These are phyloP conservation scores for Solanum paucissectum DNA, from an alignment of 257 asterid species.

Conservation along the genomic window DNA sequence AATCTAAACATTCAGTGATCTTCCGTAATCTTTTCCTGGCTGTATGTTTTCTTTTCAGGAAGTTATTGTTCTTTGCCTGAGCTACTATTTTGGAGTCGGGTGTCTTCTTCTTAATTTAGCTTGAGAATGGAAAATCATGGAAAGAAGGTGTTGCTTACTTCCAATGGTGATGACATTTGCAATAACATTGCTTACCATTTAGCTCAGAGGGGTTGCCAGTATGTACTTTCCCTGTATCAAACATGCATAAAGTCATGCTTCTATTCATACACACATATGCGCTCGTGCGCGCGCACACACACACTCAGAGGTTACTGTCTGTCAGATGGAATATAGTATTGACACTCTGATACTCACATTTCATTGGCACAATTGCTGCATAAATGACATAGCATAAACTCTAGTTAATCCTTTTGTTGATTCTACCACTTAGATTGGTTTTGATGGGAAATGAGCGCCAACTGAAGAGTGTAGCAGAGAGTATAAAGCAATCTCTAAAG, in stretches of 20 bases:
- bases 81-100: not conserved
- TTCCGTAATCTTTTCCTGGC: not conserved
- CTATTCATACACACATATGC: not conserved
- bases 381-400: not conserved
- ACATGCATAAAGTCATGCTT: not conserved
- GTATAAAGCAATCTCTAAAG: conserved; percentile 31
- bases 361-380: not conserved
- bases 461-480: conserved; percentile 41
- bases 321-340: not conserved
- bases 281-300: rapidly evolving
- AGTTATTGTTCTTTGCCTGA: not conserved
- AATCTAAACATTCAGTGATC: not conserved
- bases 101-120: not conserved
- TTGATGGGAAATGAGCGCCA: conserved; percentile 68
- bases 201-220: conserved; percentile 86
- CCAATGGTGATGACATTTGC: conserved; percentile 69
- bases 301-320: not conserved
- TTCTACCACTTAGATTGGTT: conserved; percentile 39
- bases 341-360: not conserved
- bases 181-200: conserved; percentile 55
- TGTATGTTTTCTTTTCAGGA: not conserved
- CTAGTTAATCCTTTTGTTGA: not conserved
- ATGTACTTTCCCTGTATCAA: not conserved
- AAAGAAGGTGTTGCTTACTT: conserved; percentile 76
- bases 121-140: conserved; percentile 28